Percentiles rank a stretch among this genome's conserved stretches.
These are phyloP conservation scores for Erythrophleum fordii DNA, from an alignment of 306 rosid genomes.

Conservation along the genomic window DNA sequence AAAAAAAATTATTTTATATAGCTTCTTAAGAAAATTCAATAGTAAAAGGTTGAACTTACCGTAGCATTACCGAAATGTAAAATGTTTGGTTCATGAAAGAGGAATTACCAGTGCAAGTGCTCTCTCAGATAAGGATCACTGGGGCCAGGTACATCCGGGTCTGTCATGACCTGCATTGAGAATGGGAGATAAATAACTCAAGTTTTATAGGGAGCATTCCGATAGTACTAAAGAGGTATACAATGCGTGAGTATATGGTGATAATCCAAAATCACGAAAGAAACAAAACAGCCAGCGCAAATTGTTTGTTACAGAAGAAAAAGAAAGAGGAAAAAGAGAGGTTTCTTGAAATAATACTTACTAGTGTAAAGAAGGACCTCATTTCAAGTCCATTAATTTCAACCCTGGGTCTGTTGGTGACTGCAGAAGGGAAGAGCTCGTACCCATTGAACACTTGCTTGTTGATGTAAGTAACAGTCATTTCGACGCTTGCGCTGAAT, in stretches of 20 bases:
- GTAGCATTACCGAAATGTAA: neutral
- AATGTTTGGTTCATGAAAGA: neutral
- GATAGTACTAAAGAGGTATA: neutral
- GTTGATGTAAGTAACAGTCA: constrained; percentile 58
- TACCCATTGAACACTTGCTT: constrained; percentile 79
- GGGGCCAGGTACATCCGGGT: constrained; percentile 92
- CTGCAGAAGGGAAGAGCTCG: constrained; percentile 74
- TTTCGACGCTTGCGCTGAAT: constrained; percentile 60
- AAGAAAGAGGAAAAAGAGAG: neutral
- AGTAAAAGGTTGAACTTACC: neutral
- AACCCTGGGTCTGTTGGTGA: constrained; percentile 69
- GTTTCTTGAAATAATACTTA: constrained; percentile 14
- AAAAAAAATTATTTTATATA: neutral
- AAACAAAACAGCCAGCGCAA: neutral
- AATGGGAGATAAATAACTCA: neutral
- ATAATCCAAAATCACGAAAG: too few relatives aligned
- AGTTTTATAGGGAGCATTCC: neutral
- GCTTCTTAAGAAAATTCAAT: neutral
- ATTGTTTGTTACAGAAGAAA: neutral
- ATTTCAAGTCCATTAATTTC: constrained; percentile 75
- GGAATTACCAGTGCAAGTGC: constrained; percentile 79
- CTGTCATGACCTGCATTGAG: constrained; percentile 70
- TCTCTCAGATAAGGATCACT: constrained; percentile 90
- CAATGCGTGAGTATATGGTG: neutral
- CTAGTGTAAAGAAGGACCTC: constrained; percentile 90